Conservation (phyloP, 179 eudicot genomes). For the Silene noctiflora region DNA sequence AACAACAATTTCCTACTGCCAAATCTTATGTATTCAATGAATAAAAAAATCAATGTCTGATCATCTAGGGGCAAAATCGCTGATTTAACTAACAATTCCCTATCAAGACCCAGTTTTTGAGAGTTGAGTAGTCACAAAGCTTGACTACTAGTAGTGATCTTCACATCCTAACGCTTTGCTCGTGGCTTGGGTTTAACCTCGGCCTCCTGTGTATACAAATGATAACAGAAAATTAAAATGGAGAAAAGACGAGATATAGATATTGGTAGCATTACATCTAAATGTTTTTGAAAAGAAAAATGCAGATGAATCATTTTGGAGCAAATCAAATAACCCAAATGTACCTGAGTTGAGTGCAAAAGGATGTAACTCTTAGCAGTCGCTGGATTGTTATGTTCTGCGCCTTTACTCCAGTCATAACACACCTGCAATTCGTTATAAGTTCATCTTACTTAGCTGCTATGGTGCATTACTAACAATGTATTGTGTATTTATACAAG, state of each 20-base stretch:
- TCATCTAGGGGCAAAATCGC: conserved; percentile 5
- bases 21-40: no score
- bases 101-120: neutral
- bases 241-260: neutral
- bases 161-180: conserved; percentile 26
- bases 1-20: no score
- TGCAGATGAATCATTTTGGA: neutral
- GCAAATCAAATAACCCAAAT: neutral
- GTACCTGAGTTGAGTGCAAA: conserved; percentile 70
- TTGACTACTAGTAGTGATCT: neutral
- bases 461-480: neutral
- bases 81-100: neutral
- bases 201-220: conserved; percentile 28
- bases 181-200: conserved; percentile 40
- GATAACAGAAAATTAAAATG: neutral
- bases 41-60: neutral
- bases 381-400: conserved; percentile 80
- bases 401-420: conserved; percentile 97
- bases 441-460: neutral
- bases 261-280: neutral
- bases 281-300: neutral
- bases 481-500: neutral
- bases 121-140: no score
- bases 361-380: conserved; percentile 57
- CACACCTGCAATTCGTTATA: conserved; percentile 45